phyloP scores from a whole-genome alignment of 75 land plant species.

The Ceratopteris richardii region DNA sequence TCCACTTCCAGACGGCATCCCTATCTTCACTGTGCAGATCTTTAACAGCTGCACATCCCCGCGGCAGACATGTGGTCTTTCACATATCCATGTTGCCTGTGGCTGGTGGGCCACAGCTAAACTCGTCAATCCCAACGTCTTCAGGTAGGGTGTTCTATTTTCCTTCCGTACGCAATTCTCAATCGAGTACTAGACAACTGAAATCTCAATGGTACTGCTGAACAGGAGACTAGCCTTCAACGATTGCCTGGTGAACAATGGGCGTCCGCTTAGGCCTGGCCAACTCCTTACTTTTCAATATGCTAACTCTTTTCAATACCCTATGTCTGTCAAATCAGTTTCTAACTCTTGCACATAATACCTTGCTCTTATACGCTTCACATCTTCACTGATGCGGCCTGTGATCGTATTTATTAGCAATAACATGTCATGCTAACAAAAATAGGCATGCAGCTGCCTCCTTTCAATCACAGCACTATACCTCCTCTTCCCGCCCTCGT shows the following conservation, averaged over 20 bases:
- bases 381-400: no score
- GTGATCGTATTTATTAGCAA: no score
- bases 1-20: constrained; percentile 77
- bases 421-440: no score
- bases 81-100: constrained; percentile 31
- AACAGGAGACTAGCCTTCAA: constrained; percentile 14
- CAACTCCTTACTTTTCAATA: constrained; percentile 33
- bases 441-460: no score
- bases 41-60: constrained; percentile 34
- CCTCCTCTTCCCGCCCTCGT: no score
- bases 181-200: no score
- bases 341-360: constrained; percentile 8
- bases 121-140: constrained; percentile 24
- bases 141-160: no score
- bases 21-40: constrained; percentile 77
- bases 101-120: constrained; percentile 41
- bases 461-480: no score
- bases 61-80: constrained; percentile 22
- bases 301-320: constrained; percentile 35
- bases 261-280: constrained; percentile 28
- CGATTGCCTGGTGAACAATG: constrained; percentile 44
- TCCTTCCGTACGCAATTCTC: no score
- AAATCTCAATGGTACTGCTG: no score
- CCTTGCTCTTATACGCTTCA: no score
- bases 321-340: constrained; percentile 23